phyloP scores from a whole-genome alignment of 192 early-diverging fungal genomes.

The Rhizophlyctis rosea region DNA sequence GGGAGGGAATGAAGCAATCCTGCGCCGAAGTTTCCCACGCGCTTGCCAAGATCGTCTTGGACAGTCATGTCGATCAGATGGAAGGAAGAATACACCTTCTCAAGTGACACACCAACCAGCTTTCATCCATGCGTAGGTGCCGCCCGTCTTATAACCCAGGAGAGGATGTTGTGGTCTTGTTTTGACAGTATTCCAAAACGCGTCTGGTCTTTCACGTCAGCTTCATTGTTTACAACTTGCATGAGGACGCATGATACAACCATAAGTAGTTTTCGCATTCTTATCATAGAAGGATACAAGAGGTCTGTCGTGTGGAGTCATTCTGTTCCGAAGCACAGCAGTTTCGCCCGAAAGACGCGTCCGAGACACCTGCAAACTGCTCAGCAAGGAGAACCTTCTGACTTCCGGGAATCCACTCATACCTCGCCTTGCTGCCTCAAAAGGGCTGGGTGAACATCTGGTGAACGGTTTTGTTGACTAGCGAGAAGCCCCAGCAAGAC shows the following conservation, averaged over 20 bases:
- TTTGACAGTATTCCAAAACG: slow-evolving; percentile 38
- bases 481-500: no score
- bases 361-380: background rate
- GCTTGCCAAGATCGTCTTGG: slow-evolving; percentile 28
- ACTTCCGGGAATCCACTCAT: background rate
- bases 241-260: slow-evolving; percentile 3
- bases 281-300: slow-evolving; percentile 2
- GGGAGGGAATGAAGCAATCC: slow-evolving; percentile 29
- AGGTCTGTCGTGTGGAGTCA: slow-evolving; percentile 21
- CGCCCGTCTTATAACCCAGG: slow-evolving; percentile 30
- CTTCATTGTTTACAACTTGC: background rate
- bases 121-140: slow-evolving; percentile 32
- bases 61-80: no score
- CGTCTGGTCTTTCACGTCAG: slow-evolving; percentile 11
- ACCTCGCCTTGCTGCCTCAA: slow-evolving; percentile 29
- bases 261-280: slow-evolving; percentile 29
- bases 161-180: slow-evolving; percentile 17
- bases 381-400: background rate
- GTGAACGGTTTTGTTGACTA: no score
- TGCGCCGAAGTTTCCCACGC: slow-evolving; percentile 39
- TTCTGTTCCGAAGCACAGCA: slow-evolving; percentile 30
- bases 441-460: slow-evolving; percentile 29
- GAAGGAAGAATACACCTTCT: background rate
- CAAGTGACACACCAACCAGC: background rate
- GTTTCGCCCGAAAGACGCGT: slow-evolving; percentile 35